Evolutionary conservation across 2,329 filamentous ascomycete genomes (phyloP).

Genomic region (Aspergillus ibericus): DNA sequence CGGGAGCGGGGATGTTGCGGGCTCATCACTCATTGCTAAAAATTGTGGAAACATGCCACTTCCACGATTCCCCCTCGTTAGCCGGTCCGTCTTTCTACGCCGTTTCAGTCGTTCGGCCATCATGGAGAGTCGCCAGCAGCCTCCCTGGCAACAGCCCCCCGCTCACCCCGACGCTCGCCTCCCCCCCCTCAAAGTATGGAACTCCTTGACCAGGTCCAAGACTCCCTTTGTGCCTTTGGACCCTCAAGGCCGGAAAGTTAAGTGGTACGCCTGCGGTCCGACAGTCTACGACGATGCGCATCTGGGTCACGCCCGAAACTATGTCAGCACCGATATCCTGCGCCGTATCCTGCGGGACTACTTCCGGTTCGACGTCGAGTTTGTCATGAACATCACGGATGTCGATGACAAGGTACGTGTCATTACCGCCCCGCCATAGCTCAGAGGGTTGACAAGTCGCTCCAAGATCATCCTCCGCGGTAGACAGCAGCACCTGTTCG

Average conservation of each 20-base stretch:
- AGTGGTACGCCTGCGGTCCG: constrained; percentile 88
- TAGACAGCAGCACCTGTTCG: constrained; percentile 75
- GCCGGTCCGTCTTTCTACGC: background rate
- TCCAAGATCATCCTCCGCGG: constrained; percentile 63
- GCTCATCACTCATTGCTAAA: background rate
- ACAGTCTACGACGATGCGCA: constrained; percentile 83
- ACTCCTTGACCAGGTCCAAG: constrained; percentile 74
- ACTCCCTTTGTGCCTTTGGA: constrained; percentile 74
- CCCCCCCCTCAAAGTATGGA: constrained; percentile 71
- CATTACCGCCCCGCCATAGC: background rate
- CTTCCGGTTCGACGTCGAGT: constrained; percentile 78
- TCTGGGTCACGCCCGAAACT: constrained; percentile 82
- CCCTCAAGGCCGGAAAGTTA: constrained; percentile 64
- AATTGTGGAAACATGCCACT: background rate
- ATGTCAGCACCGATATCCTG: constrained; percentile 87
- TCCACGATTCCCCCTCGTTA: constrained; percentile 4
- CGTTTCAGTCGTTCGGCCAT: constrained; percentile 3
- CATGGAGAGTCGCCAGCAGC: constrained; percentile 40
- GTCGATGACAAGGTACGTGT: constrained; percentile 67
- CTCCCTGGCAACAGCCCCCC: constrained; percentile 46
- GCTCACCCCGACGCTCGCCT: constrained; percentile 35
- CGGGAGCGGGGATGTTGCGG: background rate
- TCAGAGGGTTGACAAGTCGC: constrained; percentile 7
- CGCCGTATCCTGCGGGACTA: constrained; percentile 79
- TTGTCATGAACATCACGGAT: constrained; percentile 93